Conservation (phyloP, 495 filamentous ascomycete genomes). For the Hypoxylon perforatum region DNA sequence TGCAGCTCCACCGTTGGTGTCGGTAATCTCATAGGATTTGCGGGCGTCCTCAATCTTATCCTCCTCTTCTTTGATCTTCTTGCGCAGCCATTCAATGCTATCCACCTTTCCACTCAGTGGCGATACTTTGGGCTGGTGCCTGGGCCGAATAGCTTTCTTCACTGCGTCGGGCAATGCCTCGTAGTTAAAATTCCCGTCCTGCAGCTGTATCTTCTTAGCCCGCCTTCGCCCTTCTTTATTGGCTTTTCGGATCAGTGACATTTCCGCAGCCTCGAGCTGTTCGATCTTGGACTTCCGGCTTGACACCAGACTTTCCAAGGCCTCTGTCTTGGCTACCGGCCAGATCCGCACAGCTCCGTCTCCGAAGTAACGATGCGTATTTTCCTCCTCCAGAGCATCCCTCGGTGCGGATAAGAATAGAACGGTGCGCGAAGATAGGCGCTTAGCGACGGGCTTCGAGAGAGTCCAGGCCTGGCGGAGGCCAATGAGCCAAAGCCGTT, state of each 20-base stretch:
- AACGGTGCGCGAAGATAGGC: constrained; percentile 75
- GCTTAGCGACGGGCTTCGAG: constrained; percentile 71
- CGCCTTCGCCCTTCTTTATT: constrained; percentile 64
- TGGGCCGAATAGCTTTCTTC: constrained; percentile 65
- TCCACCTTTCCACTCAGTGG: constrained; percentile 70
- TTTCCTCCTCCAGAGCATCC: constrained; percentile 65
- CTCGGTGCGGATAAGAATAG: constrained; percentile 75
- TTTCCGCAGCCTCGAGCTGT: constrained; percentile 74
- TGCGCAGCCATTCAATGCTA: constrained; percentile 85
- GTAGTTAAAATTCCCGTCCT: constrained; percentile 64
- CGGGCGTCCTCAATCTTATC: constrained; percentile 78
- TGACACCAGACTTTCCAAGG: constrained; percentile 66
- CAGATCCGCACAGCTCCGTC: constrained; percentile 69
- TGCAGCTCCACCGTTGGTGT: constrained; percentile 64
- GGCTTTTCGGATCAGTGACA: constrained; percentile 69
- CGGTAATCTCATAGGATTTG: constrained; percentile 66
- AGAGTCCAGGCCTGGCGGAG: constrained; percentile 77
- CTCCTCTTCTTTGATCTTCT: constrained; percentile 77
- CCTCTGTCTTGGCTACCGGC: constrained; percentile 68
- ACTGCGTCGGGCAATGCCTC: constrained; percentile 57
- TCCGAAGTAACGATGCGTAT: constrained; percentile 69
- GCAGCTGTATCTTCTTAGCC: constrained; percentile 55
- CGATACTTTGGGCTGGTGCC: constrained; percentile 65
- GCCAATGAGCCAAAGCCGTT: constrained; percentile 75
- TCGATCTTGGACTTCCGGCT: constrained; percentile 69